Evolutionary conservation across 305 asterid genomes (phyloP).

Genomic region (Salvia sclarea): DNA sequence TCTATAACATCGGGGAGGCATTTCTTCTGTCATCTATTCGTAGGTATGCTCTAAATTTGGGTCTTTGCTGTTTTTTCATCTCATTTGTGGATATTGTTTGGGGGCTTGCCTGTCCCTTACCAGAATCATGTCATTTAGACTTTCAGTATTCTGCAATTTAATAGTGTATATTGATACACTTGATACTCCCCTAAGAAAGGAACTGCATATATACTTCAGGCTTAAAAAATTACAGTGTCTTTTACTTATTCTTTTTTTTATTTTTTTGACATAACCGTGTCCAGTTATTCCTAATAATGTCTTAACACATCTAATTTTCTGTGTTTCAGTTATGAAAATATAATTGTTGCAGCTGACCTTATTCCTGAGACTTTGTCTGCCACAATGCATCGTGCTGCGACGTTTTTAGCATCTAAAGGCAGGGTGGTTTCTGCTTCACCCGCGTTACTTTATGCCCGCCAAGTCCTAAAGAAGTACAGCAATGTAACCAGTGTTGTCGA

Average conservation of each 20-base stretch:
- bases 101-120: conserved; percentile 13
- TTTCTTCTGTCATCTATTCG: conserved; percentile 78
- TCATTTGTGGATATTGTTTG: conserved; percentile 17
- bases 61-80: conserved; percentile 33
- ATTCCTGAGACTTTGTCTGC: conserved; percentile 85
- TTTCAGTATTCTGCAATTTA: not conserved
- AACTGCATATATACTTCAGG: not conserved
- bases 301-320: conserved; percentile 31
- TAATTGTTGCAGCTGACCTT: conserved; percentile 84
- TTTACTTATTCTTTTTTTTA: too few species aligned
- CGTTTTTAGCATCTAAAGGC: conserved; percentile 73
- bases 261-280: too few species aligned
- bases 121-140: conserved; percentile 1
- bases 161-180: not conserved
- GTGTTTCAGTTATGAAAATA: conserved; percentile 81
- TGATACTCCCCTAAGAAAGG: not conserved
- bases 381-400: conserved; percentile 70
- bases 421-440: conserved; percentile 73
- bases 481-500: conserved; percentile 72
- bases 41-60: conserved; percentile 57
- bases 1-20: conserved; percentile 82
- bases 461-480: conserved; percentile 74
- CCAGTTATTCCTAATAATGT: conserved; percentile 12
- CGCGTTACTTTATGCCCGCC: conserved; percentile 63
- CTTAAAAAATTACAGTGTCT: not conserved